Evolutionary conservation across 2,329 filamentous ascomycete species (phyloP).

Genomic region (Cercospora sp.): DNA sequence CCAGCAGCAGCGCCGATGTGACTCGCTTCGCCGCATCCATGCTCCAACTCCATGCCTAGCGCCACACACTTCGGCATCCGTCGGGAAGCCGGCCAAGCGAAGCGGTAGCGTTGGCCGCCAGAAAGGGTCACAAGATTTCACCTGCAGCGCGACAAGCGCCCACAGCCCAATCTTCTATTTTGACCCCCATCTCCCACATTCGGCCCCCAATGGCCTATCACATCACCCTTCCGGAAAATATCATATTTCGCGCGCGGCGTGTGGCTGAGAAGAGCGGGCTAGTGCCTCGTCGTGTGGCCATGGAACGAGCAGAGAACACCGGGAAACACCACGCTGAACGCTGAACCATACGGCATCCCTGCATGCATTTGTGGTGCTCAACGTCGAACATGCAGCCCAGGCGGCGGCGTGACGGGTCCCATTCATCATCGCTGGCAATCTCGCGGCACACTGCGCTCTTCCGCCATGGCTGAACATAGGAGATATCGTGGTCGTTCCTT

Average conservation of each 20-base stretch:
- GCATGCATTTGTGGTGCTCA: background rate
- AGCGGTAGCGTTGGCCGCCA: background rate
- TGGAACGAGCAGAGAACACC: background rate
- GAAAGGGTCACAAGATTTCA: slow-evolving; percentile 6
- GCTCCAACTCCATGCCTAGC: background rate
- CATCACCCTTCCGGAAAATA: background rate
- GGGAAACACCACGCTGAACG: background rate
- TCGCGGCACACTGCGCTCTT: slow-evolving; percentile 1
- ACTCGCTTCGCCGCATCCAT: background rate
- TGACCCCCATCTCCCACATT: background rate
- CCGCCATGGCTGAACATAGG: background rate
- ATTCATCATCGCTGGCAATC: background rate
- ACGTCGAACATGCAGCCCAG: background rate
- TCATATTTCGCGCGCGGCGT: background rate
- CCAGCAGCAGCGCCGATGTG: background rate
- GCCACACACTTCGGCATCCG: slow-evolving; percentile 1
- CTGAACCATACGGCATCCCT: background rate
- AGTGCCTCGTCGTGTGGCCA: background rate
- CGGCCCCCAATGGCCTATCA: background rate
- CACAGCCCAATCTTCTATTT: slow-evolving; percentile 5
- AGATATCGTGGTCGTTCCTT: background rate
- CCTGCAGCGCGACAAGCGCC: slow-evolving; percentile 22
- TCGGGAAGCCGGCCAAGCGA: slow-evolving; percentile 4
- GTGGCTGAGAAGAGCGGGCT: background rate
- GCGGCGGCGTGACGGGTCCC: background rate